A percentile compares a stretch with the other conserved stretches of the same genome.
phyloP scores from a whole-genome alignment of 2,329 filamentous ascomycete species.

The Cytospora leucostoma region DNA sequence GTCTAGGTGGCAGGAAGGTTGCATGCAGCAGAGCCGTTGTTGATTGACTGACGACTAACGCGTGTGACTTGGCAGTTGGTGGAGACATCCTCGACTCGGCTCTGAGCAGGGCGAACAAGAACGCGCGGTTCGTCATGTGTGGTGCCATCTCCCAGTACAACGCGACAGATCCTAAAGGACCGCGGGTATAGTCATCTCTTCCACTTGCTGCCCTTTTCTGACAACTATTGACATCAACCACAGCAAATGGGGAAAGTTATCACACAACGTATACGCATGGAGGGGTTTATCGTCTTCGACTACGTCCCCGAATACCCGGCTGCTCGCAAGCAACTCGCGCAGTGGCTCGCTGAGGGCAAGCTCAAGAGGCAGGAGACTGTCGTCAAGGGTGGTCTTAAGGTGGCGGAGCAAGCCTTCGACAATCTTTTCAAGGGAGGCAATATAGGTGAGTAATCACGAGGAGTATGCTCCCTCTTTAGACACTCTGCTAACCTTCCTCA shows the following conservation, averaged over 20 bases:
- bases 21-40: too few relatives aligned
- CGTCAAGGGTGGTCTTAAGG: conserved; percentile 64
- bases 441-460: conserved; percentile 50
- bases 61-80: conserved; percentile 48
- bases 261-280: conserved; percentile 44
- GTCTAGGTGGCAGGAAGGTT: background rate
- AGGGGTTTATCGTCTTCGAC: conserved; percentile 76
- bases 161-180: conserved; percentile 21
- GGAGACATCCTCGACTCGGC: conserved; percentile 70
- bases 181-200: conserved; percentile 3
- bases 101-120: conserved; percentile 60
- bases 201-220: background rate
- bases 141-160: conserved; percentile 43
- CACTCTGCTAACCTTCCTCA: conserved; percentile 2
- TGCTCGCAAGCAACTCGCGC: conserved; percentile 61
- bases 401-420: conserved; percentile 63
- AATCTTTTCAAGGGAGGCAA: conserved; percentile 70
- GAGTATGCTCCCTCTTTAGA: background rate
- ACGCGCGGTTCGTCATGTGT: conserved; percentile 70
- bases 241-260: conserved; percentile 28
- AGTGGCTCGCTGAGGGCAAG: conserved; percentile 71
- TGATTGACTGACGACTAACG: background rate
- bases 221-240: background rate
- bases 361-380: conserved; percentile 72
- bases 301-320: conserved; percentile 57